Percentiles rank a stretch among this genome's conserved stretches.
phyloP scores from a whole-genome alignment of 1,284 basidiomycete species.

The Melanopsichium pennsylvanicum region DNA sequence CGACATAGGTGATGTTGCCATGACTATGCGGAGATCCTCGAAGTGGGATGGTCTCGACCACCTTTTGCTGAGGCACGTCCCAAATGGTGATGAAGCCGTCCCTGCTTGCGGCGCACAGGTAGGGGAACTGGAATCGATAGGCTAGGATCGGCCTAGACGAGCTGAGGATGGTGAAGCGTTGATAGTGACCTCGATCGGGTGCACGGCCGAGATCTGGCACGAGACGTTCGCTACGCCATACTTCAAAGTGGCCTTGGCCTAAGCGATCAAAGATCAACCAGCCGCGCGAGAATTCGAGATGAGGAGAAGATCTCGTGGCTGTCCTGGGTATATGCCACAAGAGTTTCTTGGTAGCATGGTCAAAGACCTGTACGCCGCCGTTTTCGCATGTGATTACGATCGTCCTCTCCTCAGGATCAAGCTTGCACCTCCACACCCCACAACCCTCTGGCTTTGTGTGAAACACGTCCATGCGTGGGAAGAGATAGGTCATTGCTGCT shows the following conservation, averaged over 20 bases:
- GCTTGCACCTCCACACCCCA: slow-evolving; percentile 54
- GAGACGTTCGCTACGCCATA: slow-evolving; percentile 52
- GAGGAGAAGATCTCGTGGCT: slow-evolving; percentile 38
- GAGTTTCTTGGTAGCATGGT: slow-evolving; percentile 25
- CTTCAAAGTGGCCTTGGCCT: slow-evolving; percentile 48
- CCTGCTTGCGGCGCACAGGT: slow-evolving; percentile 41
- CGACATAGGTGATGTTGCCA: slow-evolving; percentile 56
- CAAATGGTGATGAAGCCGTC: slow-evolving; percentile 40
- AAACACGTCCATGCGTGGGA: slow-evolving; percentile 8
- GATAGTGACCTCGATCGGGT: slow-evolving; percentile 47
- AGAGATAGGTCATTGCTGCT: background rate
- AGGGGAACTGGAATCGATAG: slow-evolving; percentile 56
- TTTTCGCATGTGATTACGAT: slow-evolving; percentile 39
- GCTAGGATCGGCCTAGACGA: slow-evolving; percentile 36
- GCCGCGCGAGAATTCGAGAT: slow-evolving; percentile 56
- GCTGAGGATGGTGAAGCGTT: slow-evolving; percentile 30
- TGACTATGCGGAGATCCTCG: slow-evolving; percentile 25
- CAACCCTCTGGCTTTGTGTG: slow-evolving; percentile 4
- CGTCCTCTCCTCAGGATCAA: slow-evolving; percentile 52
- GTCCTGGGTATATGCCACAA: slow-evolving; percentile 44
- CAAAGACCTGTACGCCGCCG: slow-evolving; percentile 34
- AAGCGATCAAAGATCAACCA: slow-evolving; percentile 55
- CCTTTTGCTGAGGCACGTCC: slow-evolving; percentile 34
- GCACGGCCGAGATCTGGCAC: slow-evolving; percentile 31
- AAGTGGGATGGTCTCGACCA: slow-evolving; percentile 36